Conservation (phyloP, 768 basidiomycete species). For the Mycena venus region DNA sequence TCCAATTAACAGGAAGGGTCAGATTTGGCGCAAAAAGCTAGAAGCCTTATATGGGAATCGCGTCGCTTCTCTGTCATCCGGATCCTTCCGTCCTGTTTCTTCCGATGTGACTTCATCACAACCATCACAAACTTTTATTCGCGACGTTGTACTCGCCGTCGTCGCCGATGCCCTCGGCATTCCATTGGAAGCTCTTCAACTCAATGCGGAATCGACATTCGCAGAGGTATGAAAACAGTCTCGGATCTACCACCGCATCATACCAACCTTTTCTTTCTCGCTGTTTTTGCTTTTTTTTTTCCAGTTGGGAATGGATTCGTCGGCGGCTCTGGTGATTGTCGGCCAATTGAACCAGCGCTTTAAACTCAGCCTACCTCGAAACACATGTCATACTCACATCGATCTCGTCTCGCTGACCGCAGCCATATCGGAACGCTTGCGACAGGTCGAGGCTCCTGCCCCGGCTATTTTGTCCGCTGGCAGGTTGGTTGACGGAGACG, state of each 20-base stretch:
- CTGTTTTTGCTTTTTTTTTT: neutral
- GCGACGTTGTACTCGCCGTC: constrained; percentile 37
- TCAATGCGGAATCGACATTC: constrained; percentile 45
- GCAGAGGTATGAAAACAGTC: constrained; percentile 41
- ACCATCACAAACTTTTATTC: neutral
- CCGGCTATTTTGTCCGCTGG: neutral
- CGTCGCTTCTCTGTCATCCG: constrained; percentile 22
- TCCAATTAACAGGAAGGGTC: constrained; percentile 48
- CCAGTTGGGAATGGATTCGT: constrained; percentile 52
- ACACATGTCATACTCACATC: constrained; percentile 50
- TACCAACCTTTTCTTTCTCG: too few species aligned
- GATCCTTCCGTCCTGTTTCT: neutral
- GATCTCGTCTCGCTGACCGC: constrained; percentile 45
- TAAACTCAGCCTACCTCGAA: constrained; percentile 44
- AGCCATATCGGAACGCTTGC: constrained; percentile 32
- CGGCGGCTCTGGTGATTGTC: constrained; percentile 48
- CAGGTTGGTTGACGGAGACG: neutral
- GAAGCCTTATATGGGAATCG: constrained; percentile 45
- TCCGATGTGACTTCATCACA: neutral
- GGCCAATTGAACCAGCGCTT: constrained; percentile 45
- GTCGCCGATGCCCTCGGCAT: constrained; percentile 42
- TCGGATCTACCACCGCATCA: too few species aligned
- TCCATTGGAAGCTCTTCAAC: constrained; percentile 39
- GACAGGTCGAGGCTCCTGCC: neutral
- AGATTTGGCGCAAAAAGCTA: constrained; percentile 49